phyloP scores from a whole-genome alignment of 108 stramenopile genomes.

The Discostella stelligeroides region DNA sequence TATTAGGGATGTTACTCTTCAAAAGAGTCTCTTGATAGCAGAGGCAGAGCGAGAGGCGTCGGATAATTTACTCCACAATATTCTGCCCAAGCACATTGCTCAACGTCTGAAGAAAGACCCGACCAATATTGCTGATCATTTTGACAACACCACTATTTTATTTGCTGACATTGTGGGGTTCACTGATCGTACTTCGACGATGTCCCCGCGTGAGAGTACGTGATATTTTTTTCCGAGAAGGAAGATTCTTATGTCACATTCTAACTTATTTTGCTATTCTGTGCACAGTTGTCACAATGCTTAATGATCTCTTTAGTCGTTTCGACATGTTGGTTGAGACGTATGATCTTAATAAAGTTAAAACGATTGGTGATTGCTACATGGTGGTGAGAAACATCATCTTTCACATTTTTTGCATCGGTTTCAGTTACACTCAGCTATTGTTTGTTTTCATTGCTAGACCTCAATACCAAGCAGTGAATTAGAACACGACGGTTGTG shows the following conservation, averaged over 20 bases:
- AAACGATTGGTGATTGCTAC: slow-evolving; percentile 74
- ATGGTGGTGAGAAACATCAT: slow-evolving; percentile 32
- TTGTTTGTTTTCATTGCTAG: slow-evolving; percentile 7
- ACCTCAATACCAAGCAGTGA: slow-evolving; percentile 48
- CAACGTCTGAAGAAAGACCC: slow-evolving; percentile 55
- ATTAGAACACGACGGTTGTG: slow-evolving; percentile 48
- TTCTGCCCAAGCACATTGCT: slow-evolving; percentile 57
- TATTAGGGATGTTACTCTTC: slow-evolving; percentile 49
- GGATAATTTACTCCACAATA: slow-evolving; percentile 53
- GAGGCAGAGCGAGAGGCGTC: slow-evolving; percentile 47
- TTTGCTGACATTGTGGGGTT: slow-evolving; percentile 71
- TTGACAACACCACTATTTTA: slow-evolving; percentile 56
- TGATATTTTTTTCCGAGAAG: neutral
- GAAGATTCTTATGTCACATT: too few species aligned
- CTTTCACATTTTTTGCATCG: neutral
- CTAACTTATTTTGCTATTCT: neutral
- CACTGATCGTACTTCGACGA: slow-evolving; percentile 44
- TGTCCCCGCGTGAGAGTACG: slow-evolving; percentile 46
- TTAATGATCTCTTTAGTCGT: slow-evolving; percentile 53
- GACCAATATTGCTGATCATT: slow-evolving; percentile 61
- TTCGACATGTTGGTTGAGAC: slow-evolving; percentile 53
- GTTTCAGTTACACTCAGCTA: neutral
- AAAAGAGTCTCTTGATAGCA: slow-evolving; percentile 33
- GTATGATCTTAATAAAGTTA: slow-evolving; percentile 64
- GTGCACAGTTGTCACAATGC: slow-evolving; percentile 49